phyloP scores from a whole-genome alignment of 2,329 filamentous ascomycete genomes.

The Domatiomyces globalis region DNA sequence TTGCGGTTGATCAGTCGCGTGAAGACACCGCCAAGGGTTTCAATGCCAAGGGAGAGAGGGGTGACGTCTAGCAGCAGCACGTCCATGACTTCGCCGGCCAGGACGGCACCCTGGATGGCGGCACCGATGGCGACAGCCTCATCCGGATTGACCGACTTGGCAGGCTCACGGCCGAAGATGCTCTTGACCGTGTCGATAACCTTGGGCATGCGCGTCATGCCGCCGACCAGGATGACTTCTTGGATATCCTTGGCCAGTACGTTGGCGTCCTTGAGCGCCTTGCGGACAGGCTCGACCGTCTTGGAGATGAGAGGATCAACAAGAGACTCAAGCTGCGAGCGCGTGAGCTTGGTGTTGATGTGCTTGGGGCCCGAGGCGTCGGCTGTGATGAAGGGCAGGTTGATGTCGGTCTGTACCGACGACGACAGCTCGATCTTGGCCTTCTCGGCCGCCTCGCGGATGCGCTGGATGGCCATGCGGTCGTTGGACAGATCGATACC shows the following conservation, averaged over 20 bases:
- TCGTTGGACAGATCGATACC: conserved; percentile 79
- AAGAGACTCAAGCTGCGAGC: conserved; percentile 83
- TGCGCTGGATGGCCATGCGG: conserved; percentile 98
- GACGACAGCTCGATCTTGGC: conserved; percentile 98
- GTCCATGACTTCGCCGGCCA: conserved; percentile 92
- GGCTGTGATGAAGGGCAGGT: conserved; percentile 96
- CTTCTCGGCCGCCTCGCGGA: conserved; percentile 96
- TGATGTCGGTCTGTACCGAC: conserved; percentile 90
- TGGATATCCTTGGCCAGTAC: conserved; percentile 87
- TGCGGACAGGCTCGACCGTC: conserved; percentile 85
- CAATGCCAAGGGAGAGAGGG: conserved; percentile 91
- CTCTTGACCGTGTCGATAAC: conserved; percentile 88
- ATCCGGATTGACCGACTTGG: conserved; percentile 97
- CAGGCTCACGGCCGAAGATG: conserved; percentile 90
- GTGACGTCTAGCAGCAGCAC: conserved; percentile 91
- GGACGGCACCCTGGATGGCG: conserved; percentile 90
- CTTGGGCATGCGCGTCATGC: conserved; percentile 99
- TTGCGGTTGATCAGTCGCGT: conserved; percentile 97
- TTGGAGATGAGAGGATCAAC: conserved; percentile 76
- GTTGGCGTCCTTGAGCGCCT: conserved; percentile 90
- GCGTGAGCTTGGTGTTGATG: conserved; percentile 90
- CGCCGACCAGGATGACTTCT: conserved; percentile 94
- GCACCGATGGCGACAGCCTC: conserved; percentile 97
- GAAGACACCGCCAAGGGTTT: conserved; percentile 96
- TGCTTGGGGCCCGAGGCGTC: conserved; percentile 93